These are phyloP conservation scores for Populus alba DNA, from an alignment of 345 rosid species.

Conservation along the genomic window DNA sequence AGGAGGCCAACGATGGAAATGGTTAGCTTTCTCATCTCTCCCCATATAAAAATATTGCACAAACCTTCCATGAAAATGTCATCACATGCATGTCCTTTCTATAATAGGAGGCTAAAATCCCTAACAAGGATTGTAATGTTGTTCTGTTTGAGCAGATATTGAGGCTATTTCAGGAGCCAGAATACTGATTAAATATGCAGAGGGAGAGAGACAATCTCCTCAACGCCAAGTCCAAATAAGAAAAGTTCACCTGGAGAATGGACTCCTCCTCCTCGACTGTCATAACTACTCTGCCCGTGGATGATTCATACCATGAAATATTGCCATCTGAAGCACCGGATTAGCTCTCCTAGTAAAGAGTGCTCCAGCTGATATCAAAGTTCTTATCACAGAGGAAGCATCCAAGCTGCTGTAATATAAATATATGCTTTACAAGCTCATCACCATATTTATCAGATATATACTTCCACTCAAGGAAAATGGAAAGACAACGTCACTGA, in stretches of 20 bases:
- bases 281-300: neutral
- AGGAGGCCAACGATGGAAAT: constrained; percentile 38
- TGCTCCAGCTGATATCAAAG: too few relatives aligned
- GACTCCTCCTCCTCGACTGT: neutral
- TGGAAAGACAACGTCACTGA: neutral
- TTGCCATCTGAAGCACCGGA: neutral
- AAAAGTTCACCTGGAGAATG: constrained; percentile 14
- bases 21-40: constrained; percentile 13
- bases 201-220: constrained; percentile 27
- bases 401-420: too few relatives aligned
- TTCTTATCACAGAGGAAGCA: too few relatives aligned
- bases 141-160: constrained; percentile 30
- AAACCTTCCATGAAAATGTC: neutral
- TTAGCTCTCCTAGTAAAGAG: neutral
- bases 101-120: neutral
- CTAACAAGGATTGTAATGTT: neutral
- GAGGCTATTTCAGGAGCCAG: constrained; percentile 33
- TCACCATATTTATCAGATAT: too few relatives aligned
- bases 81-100: neutral
- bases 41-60: neutral
- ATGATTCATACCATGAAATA: neutral
- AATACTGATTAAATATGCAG: constrained; percentile 20
- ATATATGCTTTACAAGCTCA: too few relatives aligned
- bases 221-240: constrained; percentile 17
- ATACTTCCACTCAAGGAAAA: too few relatives aligned